Base-by-base conservation (phyloP, 2,329 filamentous ascomycete species). In the Geosmithia putterillii region DNA sequence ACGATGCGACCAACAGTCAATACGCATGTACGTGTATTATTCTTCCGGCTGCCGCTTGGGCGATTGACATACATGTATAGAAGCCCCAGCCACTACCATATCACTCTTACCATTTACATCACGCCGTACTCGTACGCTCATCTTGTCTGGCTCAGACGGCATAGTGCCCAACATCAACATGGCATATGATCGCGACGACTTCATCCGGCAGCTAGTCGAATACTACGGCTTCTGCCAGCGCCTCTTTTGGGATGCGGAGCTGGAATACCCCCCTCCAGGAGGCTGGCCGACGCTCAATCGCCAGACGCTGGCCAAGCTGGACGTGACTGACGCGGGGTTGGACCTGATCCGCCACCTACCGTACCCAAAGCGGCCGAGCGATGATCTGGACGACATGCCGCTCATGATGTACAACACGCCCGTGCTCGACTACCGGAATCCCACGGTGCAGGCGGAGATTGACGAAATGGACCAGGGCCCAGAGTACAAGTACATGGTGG, bases 151-250 rank as follows among this genome's bases (percentile, higher is more conserved):
- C n/a, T n/a, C n/a, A n/a, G n/a, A n/a, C n/a, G n/a, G n/a, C n/a
- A n/a, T n/a, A n/a, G n/a, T n/a, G n/a, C n/a, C n/a, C n/a, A n/a
- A n/a, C n/a, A n/a, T n/a, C n/a, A n/a, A n/a, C n/a, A 32, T 32
- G 28, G 28, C 28, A 15, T 32, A 8, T 32, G 28, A 32, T 32
- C 28, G 15, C 8, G 28, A 32, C 15, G 45, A 47, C 10, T 47
- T 51, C 42, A 43, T 48, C 36, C 45, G 46, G 41, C 47, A 46
- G 17, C 38, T 51, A 21, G 48, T 47, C 25, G 48, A 48, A 43
- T 48, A 48, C 40, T 50, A 46, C 45, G 41, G 49, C 19, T 50
- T 50, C 28, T 48, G 46, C 19, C 38, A 42, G 36, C 48, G 47
- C 34, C 23, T 41, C 22, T 52, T 47, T 42, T 50, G 49, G 47